These are phyloP conservation scores for Scopulariopsis brevicaulis DNA, from an alignment of 2,329 filamentous ascomycete genomes.

Conservation along the genomic window DNA sequence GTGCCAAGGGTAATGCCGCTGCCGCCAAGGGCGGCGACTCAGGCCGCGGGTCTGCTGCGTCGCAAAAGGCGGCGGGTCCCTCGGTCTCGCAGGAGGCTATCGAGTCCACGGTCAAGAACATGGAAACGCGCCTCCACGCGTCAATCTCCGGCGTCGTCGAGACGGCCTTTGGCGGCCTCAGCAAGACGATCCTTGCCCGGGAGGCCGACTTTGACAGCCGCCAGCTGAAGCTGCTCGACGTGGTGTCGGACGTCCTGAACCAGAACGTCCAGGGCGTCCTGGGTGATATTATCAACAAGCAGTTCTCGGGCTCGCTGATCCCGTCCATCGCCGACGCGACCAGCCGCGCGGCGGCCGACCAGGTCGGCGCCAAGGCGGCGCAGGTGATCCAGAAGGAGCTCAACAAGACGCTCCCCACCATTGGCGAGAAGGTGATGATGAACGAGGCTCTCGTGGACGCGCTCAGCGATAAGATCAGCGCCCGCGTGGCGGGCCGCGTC, in stretches of 20 bases:
- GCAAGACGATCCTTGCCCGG: conserved; percentile 49
- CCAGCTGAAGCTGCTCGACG: conserved; percentile 42
- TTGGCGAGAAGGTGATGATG: conserved; percentile 23
- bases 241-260: conserved; percentile 49
- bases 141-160: conserved; percentile 37
- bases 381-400: conserved; percentile 63
- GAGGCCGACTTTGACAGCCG: conserved; percentile 40
- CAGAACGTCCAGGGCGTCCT: conserved; percentile 61
- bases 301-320: conserved; percentile 65
- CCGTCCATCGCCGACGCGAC: conserved; percentile 62
- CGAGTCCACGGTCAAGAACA: conserved; percentile 39
- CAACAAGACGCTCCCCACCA: conserved; percentile 55
- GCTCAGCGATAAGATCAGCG: conserved; percentile 1
- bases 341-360: conserved; percentile 56
- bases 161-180: conserved; percentile 44
- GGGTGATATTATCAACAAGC: conserved; percentile 61
- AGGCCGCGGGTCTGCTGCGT: conserved; percentile 8
- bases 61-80: conserved; percentile 7
- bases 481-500: conserved; percentile 30
- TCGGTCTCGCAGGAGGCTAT: conserved; percentile 32
- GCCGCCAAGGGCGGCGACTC: conserved; percentile 16
- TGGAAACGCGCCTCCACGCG: conserved; percentile 38
- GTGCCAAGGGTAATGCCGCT: conserved; percentile 17
- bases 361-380: conserved; percentile 57
- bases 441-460: conserved; percentile 2